phyloP scores from a whole-genome alignment of 2,329 filamentous ascomycete species.

The Cyclaneusma minus region DNA sequence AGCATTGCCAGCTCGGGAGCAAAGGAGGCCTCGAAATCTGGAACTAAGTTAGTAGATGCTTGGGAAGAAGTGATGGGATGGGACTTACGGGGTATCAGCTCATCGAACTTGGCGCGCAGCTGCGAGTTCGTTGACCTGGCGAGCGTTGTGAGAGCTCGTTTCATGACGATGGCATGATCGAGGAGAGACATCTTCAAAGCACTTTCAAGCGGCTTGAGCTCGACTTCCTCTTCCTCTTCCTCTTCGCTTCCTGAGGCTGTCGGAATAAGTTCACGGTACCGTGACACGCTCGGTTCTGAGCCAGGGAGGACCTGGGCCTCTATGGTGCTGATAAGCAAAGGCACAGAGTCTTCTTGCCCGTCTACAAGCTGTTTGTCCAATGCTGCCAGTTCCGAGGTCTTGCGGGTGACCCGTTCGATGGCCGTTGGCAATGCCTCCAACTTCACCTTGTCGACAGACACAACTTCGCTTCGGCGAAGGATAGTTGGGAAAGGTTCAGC shows the following conservation, averaged over 20 bases:
- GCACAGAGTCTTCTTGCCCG: slow-evolving; percentile 54
- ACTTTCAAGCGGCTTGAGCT: slow-evolving; percentile 48
- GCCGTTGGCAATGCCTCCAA: slow-evolving; percentile 53
- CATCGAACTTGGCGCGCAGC: slow-evolving; percentile 38
- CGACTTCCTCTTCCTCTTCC: slow-evolving; percentile 29
- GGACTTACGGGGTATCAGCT: slow-evolving; percentile 48
- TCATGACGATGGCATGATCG: slow-evolving; percentile 79
- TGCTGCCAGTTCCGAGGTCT: slow-evolving; percentile 68
- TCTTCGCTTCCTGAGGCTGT: slow-evolving; percentile 25
- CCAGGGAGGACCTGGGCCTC: slow-evolving; percentile 59
- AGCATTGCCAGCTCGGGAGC: slow-evolving; percentile 51
- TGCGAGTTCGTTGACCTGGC: slow-evolving; percentile 40
- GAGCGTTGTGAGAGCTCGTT: slow-evolving; percentile 62
- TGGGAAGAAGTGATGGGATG: neutral
- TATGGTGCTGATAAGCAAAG: slow-evolving; percentile 59
- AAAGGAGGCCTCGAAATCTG: slow-evolving; percentile 47
- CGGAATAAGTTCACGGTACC: slow-evolving; percentile 62
- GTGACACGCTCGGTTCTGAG: slow-evolving; percentile 62
- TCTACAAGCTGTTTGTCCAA: slow-evolving; percentile 62
- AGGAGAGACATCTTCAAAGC: slow-evolving; percentile 74
- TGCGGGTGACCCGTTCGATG: slow-evolving; percentile 76
- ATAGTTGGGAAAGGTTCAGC: slow-evolving; percentile 85
- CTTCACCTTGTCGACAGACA: slow-evolving; percentile 44
- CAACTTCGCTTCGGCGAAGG: slow-evolving; percentile 70
- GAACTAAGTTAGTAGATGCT: slow-evolving; percentile 7